Evolutionary conservation across 225 moss, liverwort and hornwort species (phyloP), one percentile per base, ranked within the genome.

Genomic region (Marchantia polymorpha): DNA sequence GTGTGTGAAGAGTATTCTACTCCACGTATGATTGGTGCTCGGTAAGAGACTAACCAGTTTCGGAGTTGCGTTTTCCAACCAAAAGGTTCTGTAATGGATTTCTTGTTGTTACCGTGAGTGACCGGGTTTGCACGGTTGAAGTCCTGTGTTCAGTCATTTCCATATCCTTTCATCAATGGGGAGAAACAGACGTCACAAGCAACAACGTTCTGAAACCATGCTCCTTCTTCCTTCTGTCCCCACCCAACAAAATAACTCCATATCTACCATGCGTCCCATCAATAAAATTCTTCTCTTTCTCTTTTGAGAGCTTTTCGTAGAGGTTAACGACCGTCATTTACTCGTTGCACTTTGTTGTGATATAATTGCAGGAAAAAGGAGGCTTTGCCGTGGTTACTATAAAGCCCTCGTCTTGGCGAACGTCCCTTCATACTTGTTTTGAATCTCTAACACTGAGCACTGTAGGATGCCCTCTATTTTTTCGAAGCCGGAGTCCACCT

Each of bases 1-100:
- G 81, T 71, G 8, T 83, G n/a, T 79, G 69, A 71, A 80, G 75
- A 75, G 75, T 80, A 51, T 75, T 71, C 75, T 76, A 76, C 80
- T 55, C 39, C 70, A 79, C 79, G 29, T 64, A 63, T 79, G 75
- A 76, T 79, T 51, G 80, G 75, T 79, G 75, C 75, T 83, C 64
- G 83, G 80, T 77, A 64, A 80, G 76, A 63, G 54, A 70, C 80
- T 74, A 69, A 72, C 53, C 75, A 80, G 54, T 46, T 69, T 48
- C 39, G 46, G 39, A 39, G 46, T 7, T 46, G 39, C 26, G 31
- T 27, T 66, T 27, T 66, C 29, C 11, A 11, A 29, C 39, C 65
- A 26, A 10, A 66, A 66, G 39, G 39, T 39, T 39, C 39, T 39
- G 39, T 39, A 39, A 39, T 39, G 3, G 39, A 39, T 39, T 39